A percentile compares a stretch with the other conserved stretches of the same genome.
phyloP scores from a whole-genome alignment of 345 rosid genomes.

The Lepidium africanum region DNA sequence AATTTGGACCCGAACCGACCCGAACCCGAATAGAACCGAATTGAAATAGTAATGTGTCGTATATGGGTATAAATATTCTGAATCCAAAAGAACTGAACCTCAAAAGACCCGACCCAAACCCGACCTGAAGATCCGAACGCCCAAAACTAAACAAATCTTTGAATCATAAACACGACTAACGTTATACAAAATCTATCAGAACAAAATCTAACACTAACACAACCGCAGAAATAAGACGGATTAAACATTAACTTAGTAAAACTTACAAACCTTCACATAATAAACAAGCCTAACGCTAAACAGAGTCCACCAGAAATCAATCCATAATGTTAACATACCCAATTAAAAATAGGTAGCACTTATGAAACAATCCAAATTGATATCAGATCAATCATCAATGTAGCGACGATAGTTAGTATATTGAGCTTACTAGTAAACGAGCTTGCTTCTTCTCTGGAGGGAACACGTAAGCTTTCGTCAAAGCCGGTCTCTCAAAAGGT shows the following conservation, averaged over 20 bases:
- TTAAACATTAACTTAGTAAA: too few relatives aligned
- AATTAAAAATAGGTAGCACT: background rate
- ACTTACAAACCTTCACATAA: background rate
- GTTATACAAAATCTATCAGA: too few relatives aligned
- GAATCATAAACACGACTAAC: too few relatives aligned
- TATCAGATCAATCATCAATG: background rate
- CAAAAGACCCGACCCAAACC: slow-evolving; percentile 30
- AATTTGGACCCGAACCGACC: too few relatives aligned
- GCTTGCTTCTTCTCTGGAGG: slow-evolving; percentile 89
- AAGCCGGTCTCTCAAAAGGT: too few relatives aligned
- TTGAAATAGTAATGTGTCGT: too few relatives aligned
- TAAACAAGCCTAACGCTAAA: background rate
- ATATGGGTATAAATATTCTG: too few relatives aligned
- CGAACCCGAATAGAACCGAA: too few relatives aligned
- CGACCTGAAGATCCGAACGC: background rate
- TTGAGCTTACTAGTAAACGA: slow-evolving; percentile 67
- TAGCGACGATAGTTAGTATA: background rate
- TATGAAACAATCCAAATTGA: background rate
- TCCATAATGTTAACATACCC: background rate
- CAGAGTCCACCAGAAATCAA: background rate
- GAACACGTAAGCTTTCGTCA: slow-evolving; percentile 89
- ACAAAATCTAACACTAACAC: too few relatives aligned
- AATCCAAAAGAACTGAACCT: background rate
- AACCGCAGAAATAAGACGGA: too few relatives aligned
- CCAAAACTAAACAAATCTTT: background rate